phyloP scores from a whole-genome alignment of 768 basidiomycete genomes.

The Leucogyrophana mollusca region DNA sequence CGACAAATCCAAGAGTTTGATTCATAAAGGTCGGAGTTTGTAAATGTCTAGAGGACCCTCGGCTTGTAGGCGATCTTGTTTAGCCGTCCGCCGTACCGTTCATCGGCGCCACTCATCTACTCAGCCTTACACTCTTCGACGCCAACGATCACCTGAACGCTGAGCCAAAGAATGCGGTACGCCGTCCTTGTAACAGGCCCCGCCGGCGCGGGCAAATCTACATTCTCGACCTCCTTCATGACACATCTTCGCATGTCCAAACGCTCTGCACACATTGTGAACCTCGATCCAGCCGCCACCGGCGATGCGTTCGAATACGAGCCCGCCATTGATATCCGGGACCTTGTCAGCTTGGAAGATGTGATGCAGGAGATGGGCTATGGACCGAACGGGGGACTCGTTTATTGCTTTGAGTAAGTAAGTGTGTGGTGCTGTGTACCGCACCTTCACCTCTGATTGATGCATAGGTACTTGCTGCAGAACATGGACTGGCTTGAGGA shows the following conservation, averaged over 20 bases:
- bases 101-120: no score
- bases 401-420: slow-evolving; percentile 99
- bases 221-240: slow-evolving; percentile 84
- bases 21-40: no score
- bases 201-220: slow-evolving; percentile 97
- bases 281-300: slow-evolving; percentile 93
- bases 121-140: no score
- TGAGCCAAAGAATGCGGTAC: slow-evolving; percentile 72
- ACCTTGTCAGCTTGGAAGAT: slow-evolving; percentile 89
- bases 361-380: slow-evolving; percentile 94
- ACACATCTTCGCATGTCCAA: slow-evolving; percentile 84
- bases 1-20: no score
- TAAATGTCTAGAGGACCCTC: no score
- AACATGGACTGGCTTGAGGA: slow-evolving; percentile 99
- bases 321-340: slow-evolving; percentile 91
- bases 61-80: no score
- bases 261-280: slow-evolving; percentile 88
- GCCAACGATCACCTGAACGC: no score
- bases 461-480: slow-evolving; percentile 84
- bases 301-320: slow-evolving; percentile 87
- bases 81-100: no score
- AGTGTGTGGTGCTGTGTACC: slow-evolving; percentile 32
- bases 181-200: slow-evolving; percentile 92
- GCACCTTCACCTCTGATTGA: background rate
- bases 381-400: slow-evolving; percentile 95